Evolutionary conservation across 352 stramenopile genomes (phyloP).

Genomic region (Pythium utonaiense): DNA sequence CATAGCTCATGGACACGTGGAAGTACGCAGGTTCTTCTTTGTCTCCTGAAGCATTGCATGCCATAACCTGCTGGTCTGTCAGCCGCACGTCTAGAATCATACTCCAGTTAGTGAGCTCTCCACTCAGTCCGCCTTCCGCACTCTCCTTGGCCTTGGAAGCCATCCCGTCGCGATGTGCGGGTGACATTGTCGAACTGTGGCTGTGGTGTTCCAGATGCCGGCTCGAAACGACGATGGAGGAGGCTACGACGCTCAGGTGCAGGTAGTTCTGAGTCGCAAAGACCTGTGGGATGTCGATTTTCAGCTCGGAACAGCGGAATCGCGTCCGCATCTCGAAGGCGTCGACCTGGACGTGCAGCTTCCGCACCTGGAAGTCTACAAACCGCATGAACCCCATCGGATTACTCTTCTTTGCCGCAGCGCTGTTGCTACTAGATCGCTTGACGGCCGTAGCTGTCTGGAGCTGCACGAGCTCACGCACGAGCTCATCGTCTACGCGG

Average conservation of each 20-base stretch:
- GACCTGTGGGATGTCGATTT: constrained; percentile 57
- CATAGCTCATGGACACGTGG: constrained; percentile 37
- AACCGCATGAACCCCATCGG: constrained; percentile 60
- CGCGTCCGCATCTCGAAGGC: constrained; percentile 31
- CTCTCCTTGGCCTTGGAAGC: neutral
- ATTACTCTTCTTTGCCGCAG: constrained; percentile 20
- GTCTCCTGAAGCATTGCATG: constrained; percentile 29
- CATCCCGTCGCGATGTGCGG: neutral
- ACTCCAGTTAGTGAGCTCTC: constrained; percentile 22
- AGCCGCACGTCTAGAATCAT: constrained; percentile 28
- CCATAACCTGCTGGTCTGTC: constrained; percentile 30
- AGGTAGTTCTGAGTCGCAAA: constrained; percentile 48
- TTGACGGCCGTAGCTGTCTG: neutral
- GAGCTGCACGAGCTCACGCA: constrained; percentile 24
- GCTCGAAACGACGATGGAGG: constrained; percentile 15
- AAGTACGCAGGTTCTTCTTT: constrained; percentile 32
- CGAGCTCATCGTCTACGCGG: constrained; percentile 33
- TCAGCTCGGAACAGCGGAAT: constrained; percentile 41
- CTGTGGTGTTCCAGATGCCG: neutral
- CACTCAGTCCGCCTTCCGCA: neutral
- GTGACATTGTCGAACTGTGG: neutral
- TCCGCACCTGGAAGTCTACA: constrained; percentile 45
- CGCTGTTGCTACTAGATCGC: neutral
- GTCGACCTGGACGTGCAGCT: constrained; percentile 33
- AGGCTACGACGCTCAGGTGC: constrained; percentile 34